Evolutionary conservation across 1,284 basidiomycete species (phyloP), one percentile per base, ranked within the genome.

Genomic region (Leucoagaricus sp.): DNA sequence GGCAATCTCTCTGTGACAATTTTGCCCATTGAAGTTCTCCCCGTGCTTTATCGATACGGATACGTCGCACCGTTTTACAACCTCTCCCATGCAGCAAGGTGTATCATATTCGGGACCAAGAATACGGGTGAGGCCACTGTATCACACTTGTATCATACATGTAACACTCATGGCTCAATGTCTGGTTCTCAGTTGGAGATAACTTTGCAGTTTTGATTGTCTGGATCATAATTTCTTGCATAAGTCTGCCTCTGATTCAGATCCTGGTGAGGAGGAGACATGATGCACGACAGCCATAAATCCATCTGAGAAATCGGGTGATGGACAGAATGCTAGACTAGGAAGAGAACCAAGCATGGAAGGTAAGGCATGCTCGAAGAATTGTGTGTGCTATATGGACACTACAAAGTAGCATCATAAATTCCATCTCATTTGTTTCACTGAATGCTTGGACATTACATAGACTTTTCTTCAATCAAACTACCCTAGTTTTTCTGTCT

Each of bases 11-110:
- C 86, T 0, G 83, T 87, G 25, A 79, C 74, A 17, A 68, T 76
- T 46, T 78, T 81, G 52, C 89, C 90, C 0, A 79, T 89, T 51
- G 81, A 86, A 59, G 72, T 88, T 0, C 77, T 90, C 26, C 87
- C 89, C 0, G 61, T 62, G 55, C 68, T 92, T 56, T 92, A 78
- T 73, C 76, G 76, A 50, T 88, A 87, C 60, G 86, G 84, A 13
- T 85, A 84, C 56, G 87, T 81, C 0, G 75, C 77, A 65, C 90
- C 90, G 0, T 91, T 91, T 70, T 90, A 88, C 72, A 88, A 89
- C 62, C 72, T 86, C 25, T 80, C 81, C 1, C 68, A 71, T 19
- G 78, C 81, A 2, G 79, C 86, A 28, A 75, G 89, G 23, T 77
- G 83, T 8, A 77, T 93, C 61, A 71, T 90, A 23, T 91, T 92